Base-by-base conservation (phyloP, 768 basidiomycete genomes). In the Russula sp. region DNA sequence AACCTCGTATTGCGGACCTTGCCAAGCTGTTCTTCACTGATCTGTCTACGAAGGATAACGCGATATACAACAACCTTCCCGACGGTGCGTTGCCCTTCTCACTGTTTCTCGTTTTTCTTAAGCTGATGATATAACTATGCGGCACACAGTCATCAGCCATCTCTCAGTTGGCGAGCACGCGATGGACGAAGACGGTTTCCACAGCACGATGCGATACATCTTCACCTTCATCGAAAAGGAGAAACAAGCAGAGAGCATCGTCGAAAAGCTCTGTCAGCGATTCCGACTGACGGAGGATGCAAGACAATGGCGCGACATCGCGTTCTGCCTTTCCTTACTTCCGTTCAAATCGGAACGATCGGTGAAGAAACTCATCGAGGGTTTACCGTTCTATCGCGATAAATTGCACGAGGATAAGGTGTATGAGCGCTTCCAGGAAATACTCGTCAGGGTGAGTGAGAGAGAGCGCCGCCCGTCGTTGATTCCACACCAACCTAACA, bases 1-100 rank as follows among this genome's bases (percentile, higher is more conserved):
- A 98, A 62, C 80, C 80, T 52, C 77, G 96, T 16, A 89, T 99
- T 64, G 84, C 90, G 20, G 96, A 98, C 71, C 81, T 99, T 44
- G 96, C 97, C n/a, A 96, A 94, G 75, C 74, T 99, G 56, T 99
- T 99, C 85, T 99, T 99, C 80, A 90, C 85, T 24, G 95, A 98
- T 72, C 77, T 99, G 58, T 89, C 92, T 38, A 94, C 92, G 30
- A 99, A 98, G 77, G 97, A 98, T 70, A 99, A 99, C 73, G 97
- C 95, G 8, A 95, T 99, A 62, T 98, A 98, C 74, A 98, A 98
- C 76, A 99, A 99, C 74, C 76, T 99, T 70, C 97, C 95, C 2
- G 97, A 99, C 76, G 90, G 92, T 91, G 70, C 38, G 86, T 64
- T 62, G 1, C 13, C 24, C 2, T 22, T 16, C 6, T 5, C 13